phyloP scores from a whole-genome alignment of 2,329 filamentous ascomycete species.

The Neurospora crassa region DNA sequence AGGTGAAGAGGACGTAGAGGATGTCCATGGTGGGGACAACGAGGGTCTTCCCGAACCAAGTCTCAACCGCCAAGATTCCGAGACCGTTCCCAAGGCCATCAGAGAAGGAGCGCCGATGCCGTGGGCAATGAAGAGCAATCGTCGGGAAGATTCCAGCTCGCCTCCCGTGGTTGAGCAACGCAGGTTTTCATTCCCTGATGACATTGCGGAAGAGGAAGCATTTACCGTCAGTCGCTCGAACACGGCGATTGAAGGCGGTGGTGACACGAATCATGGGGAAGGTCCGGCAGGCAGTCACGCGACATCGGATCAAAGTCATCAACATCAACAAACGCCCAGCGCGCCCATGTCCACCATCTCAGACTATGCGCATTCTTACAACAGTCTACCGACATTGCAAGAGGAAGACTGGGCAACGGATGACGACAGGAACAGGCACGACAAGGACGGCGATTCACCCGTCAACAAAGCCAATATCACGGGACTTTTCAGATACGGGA shows the following conservation, averaged over 20 bases:
- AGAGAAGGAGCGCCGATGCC: constrained; percentile 4
- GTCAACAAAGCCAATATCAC: neutral
- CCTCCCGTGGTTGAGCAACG: constrained; percentile 15
- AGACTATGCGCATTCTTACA: constrained; percentile 33
- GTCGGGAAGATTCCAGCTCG: constrained; percentile 10
- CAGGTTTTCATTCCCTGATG: constrained; percentile 21
- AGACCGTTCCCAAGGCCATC: constrained; percentile 19
- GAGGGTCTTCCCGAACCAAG: neutral
- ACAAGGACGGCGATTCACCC: neutral
- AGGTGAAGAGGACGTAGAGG: neutral
- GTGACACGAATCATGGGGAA: constrained; percentile 7
- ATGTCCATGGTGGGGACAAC: neutral
- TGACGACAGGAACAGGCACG: neutral
- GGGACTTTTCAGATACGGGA: neutral
- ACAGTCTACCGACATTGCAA: constrained; percentile 40
- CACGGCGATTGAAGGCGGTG: constrained; percentile 4
- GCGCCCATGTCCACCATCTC: constrained; percentile 20
- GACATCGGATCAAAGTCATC: constrained; percentile 4
- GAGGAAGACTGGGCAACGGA: constrained; percentile 35
- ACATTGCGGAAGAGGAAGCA: constrained; percentile 20
- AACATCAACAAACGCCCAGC: neutral
- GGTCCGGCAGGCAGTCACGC: constrained; percentile 10
- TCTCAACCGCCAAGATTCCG: constrained; percentile 23
- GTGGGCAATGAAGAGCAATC: constrained; percentile 1
- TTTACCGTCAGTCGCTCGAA: constrained; percentile 12